Evolutionary conservation across 202 grass and related monocot species (phyloP).

Genomic region (Digitaria exilis): DNA sequence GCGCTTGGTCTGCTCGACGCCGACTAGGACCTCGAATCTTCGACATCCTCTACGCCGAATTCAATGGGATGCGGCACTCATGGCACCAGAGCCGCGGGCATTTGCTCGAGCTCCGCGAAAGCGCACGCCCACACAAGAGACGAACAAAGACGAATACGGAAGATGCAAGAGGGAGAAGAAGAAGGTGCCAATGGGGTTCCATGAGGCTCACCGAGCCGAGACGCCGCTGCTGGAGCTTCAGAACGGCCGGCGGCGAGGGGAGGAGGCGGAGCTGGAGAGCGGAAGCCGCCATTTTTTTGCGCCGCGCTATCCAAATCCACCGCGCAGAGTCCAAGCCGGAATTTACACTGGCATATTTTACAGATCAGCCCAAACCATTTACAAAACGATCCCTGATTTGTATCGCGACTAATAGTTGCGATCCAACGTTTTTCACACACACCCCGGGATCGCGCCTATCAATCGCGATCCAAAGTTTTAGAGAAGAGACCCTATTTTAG

Average conservation of each 20-base stretch:
- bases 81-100: background rate
- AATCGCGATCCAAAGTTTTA: background rate
- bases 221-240: background rate
- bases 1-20: too few relatives aligned
- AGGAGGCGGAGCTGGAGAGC: constrained; percentile 9
- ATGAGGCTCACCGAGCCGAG: constrained; percentile 15
- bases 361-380: background rate
- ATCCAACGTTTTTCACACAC: background rate
- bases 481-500: background rate
- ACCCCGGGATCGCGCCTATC: background rate
- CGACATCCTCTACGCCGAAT: too few relatives aligned
- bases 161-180: background rate
- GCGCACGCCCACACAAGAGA: background rate
- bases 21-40: too few relatives aligned
- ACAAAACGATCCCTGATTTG: background rate
- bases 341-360: constrained; percentile 2
- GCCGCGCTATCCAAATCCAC: constrained; percentile 23
- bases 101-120: background rate
- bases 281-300: constrained; percentile 24
- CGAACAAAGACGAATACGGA: background rate
- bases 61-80: too few relatives aligned
- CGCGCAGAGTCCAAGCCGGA: background rate
- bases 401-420: background rate
- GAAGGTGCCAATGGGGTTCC: background rate
- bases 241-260: constrained; percentile 15